Percentiles rank a stretch among this genome's conserved stretches.
These are phyloP conservation scores for Mucor irregularis DNA, from an alignment of 371 early-diverging fungal species.

Conservation along the genomic window DNA sequence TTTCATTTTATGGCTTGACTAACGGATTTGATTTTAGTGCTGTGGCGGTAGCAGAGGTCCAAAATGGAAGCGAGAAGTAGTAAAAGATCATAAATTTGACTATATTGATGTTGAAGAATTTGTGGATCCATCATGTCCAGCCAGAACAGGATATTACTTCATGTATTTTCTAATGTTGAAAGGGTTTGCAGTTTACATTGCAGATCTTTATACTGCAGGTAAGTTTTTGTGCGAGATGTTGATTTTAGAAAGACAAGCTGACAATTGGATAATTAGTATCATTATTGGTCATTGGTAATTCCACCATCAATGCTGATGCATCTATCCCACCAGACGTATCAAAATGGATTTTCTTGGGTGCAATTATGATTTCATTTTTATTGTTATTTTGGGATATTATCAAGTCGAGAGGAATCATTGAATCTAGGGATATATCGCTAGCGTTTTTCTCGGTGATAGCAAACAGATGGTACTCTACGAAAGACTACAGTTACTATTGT, in stretches of 20 bases:
- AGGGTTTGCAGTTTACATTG: conserved; percentile 73
- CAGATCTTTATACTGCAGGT: conserved; percentile 72
- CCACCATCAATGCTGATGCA: conserved; percentile 57
- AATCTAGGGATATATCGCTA: conserved; percentile 75
- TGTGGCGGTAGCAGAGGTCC: conserved; percentile 34
- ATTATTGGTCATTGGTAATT: conserved; percentile 44
- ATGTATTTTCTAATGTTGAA: conserved; percentile 77
- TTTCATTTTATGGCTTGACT: not conserved
- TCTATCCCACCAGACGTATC: conserved; percentile 40
- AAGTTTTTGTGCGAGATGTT: too few relatives aligned
- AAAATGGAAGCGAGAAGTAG: conserved; percentile 81
- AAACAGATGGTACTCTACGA: conserved; percentile 64
- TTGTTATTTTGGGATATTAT: conserved; percentile 77
- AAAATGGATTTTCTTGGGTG: conserved; percentile 71
- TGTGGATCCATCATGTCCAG: conserved; percentile 49
- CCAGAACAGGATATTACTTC: conserved; percentile 57
- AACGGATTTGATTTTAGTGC: conserved; percentile 1
- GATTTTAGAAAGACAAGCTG: not conserved
- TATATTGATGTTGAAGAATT: conserved; percentile 86
- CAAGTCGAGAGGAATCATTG: conserved; percentile 68
- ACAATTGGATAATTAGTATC: too few relatives aligned
- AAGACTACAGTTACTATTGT: conserved; percentile 80
- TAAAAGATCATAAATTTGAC: conserved; percentile 90
- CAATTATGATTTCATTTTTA: conserved; percentile 71
- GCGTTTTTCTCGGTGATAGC: conserved; percentile 79